Evolutionary conservation across 164 flowering plant genomes (phyloP), one percentile per base, ranked within the genome.

Genomic region (Piper betle): DNA sequence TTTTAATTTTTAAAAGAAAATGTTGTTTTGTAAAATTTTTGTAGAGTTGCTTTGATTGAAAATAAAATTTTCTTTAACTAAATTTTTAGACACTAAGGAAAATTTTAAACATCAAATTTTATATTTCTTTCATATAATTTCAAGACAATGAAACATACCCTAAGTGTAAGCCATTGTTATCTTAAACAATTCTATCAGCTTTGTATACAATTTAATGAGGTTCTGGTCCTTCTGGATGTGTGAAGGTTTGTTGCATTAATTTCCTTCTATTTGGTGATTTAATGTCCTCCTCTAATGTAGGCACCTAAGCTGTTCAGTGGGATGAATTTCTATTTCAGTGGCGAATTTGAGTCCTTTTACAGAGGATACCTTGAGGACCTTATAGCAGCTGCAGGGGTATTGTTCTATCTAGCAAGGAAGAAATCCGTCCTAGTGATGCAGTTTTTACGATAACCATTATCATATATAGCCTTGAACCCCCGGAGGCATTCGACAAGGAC

Each of bases 291-390:
- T 42, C 48, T 59, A 38, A 9, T 78, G 66, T 81, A 85, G 91
- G 82, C 57, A 19, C 82, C 84, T 42, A 79, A 75, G 68, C 75
- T 85, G 52, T 81, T 85, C 60, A 61, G 48, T 52, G 79, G 77
- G 19, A 52, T 80, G 40, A 68, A 39, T 42, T 79, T 85, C 58
- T 76, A 69, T 55, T 74, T 85, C 60, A 54, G 55, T 53, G 91
- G 82, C 18, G 79, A 72, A 18, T 83, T 81, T 74, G 69, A 64
- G 38, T 69, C 70, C 4, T 66, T 70, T 20, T 78, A 72, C 71
- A 72, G 66, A 62, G 64, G 57, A n/a, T 77, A 79, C 67, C 75
- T 83, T 8, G 57, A 71, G 59, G 73, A 68, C 46, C 66, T 83
- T 38, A 65, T 81, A 20, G 50, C 38, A 19, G 72, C 70, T 42